phyloP scores from a whole-genome alignment of 2,329 filamentous ascomycete genomes.

The Rhynchosporium secalis region DNA sequence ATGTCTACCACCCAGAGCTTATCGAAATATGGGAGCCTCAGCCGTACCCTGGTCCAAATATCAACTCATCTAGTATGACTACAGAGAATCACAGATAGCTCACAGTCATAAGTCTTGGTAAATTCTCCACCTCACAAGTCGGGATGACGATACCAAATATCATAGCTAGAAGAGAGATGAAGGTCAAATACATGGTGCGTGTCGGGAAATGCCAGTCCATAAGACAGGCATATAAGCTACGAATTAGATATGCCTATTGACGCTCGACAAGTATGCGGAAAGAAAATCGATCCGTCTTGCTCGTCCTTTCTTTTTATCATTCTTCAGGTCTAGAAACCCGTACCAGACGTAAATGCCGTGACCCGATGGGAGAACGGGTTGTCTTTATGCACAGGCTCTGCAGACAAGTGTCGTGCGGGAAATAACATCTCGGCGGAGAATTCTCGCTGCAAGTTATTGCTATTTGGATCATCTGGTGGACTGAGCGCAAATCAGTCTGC shows the following conservation, averaged over 20 bases:
- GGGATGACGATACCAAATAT: conserved; percentile 4
- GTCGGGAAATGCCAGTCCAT: neutral
- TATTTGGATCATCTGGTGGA: no score
- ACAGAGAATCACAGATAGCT: neutral
- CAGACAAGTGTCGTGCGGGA: no score
- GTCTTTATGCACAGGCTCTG: no score
- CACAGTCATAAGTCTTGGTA: neutral
- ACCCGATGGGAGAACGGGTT: no score
- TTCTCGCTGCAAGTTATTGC: no score
- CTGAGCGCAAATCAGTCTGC: no score
- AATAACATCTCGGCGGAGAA: no score
- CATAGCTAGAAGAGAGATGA: neutral
- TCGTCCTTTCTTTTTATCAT: neutral
- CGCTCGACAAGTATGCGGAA: neutral
- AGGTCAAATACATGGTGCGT: neutral
- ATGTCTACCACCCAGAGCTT: neutral
- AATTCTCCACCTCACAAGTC: neutral
- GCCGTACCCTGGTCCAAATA: neutral
- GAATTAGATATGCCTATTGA: neutral
- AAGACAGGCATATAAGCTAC: neutral
- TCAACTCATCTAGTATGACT: neutral
- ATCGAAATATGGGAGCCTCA: neutral
- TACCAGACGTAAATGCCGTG: neutral
- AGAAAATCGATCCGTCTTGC: neutral
- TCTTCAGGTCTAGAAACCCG: neutral